These are phyloP conservation scores for Carex kokanica DNA, from an alignment of 176 grass and related monocot genomes.

Conservation along the genomic window DNA sequence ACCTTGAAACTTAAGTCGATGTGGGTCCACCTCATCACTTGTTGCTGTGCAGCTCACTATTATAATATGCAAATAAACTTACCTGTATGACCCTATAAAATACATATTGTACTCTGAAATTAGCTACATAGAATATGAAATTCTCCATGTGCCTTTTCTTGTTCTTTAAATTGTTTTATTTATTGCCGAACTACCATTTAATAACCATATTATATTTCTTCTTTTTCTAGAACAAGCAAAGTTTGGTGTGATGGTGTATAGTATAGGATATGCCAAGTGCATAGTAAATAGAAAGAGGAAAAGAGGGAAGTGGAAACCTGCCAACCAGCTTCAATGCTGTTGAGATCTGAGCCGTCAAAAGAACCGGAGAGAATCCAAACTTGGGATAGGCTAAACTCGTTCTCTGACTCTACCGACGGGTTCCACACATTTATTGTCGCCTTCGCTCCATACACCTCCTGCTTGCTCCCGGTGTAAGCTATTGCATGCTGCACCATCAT, in stretches of 20 bases:
- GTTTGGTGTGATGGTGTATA: no score
- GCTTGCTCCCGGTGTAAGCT: conserved; percentile 55
- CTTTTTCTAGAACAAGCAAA: no score
- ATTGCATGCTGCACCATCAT: conserved; percentile 69
- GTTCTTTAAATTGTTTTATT: background rate
- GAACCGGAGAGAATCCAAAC: conserved; percentile 95
- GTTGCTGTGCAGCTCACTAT: conserved; percentile 11
- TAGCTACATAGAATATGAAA: background rate
- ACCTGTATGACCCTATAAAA: background rate
- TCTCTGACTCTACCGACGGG: conserved; percentile 54
- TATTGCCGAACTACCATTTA: background rate
- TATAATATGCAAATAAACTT: conserved; percentile 1
- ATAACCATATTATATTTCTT: background rate
- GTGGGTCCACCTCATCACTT: conserved; percentile 1
- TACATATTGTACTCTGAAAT: background rate
- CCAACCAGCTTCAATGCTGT: conserved; percentile 99
- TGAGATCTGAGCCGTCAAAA: conserved; percentile 97
- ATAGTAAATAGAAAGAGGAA: background rate
- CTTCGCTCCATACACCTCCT: conserved; percentile 66
- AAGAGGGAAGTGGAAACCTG: conserved; percentile 50
- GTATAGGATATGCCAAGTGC: background rate
- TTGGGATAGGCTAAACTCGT: conserved; percentile 95
- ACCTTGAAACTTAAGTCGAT: conserved; percentile 28
- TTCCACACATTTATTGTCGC: conserved; percentile 96
- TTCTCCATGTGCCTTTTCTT: background rate